phyloP scores from a whole-genome alignment of 2,329 filamentous ascomycete species.

The Akanthomyces muscarius region DNA sequence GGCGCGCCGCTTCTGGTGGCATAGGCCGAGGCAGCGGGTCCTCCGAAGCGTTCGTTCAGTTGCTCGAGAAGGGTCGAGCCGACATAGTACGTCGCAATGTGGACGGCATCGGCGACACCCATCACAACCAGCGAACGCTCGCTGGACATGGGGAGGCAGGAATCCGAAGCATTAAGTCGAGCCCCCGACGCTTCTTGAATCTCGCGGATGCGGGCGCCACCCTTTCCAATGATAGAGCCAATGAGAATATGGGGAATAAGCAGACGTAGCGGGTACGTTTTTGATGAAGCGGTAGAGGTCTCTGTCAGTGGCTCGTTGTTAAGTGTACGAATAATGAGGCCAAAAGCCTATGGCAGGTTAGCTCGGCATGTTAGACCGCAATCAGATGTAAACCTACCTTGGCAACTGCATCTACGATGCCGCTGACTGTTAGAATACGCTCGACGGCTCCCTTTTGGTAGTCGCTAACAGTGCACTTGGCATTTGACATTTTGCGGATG shows the following conservation, averaged over 20 bases:
- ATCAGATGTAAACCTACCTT: conserved; percentile 61
- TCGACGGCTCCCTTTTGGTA: conserved; percentile 96
- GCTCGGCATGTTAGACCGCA: conserved; percentile 17
- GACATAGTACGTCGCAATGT: conserved; percentile 98
- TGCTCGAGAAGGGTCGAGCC: conserved; percentile 97
- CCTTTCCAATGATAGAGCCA: conserved; percentile 97
- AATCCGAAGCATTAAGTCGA: conserved; percentile 92
- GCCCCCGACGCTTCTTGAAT: conserved; percentile 98
- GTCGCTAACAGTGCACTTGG: conserved; percentile 98
- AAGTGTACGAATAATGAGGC: conserved; percentile 93
- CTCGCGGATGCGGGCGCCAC: conserved; percentile 90
- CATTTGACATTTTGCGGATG: conserved; percentile 89
- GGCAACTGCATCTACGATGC: conserved; percentile 90
- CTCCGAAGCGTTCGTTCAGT: conserved; percentile 92
- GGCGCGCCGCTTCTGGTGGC: conserved; percentile 91
- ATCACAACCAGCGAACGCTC: conserved; percentile 98
- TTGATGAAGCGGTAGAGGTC: conserved; percentile 86
- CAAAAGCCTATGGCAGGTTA: conserved; percentile 68
- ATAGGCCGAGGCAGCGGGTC: conserved; percentile 94
- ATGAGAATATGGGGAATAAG: conserved; percentile 96
- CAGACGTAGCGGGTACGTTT: conserved; percentile 93
- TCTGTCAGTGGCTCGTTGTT: conserved; percentile 93
- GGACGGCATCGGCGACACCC: conserved; percentile 94
- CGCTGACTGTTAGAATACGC: conserved; percentile 95
- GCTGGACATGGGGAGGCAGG: conserved; percentile 88